Conservation (phyloP, 208 protist genomes). For the Leishmania arabica region DNA sequence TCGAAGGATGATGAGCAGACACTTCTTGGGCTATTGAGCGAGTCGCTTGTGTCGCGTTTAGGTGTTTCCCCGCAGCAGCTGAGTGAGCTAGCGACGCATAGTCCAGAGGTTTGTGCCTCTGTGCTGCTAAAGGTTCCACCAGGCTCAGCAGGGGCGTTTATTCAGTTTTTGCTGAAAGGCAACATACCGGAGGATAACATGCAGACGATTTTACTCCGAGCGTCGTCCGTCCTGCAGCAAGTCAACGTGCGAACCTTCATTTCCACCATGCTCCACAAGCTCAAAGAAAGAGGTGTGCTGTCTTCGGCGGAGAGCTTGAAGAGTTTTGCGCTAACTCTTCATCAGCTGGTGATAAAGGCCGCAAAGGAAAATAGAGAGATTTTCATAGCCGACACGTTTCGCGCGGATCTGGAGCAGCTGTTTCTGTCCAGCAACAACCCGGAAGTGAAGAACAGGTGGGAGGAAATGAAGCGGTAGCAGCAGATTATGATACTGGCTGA, state of each 20-base stretch:
- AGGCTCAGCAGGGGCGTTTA: conserved; percentile 31
- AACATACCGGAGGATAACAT: conserved; percentile 43
- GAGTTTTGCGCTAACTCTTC: conserved; percentile 55
- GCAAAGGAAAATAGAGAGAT: conserved; percentile 77
- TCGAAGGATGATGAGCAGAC: conserved; percentile 43
- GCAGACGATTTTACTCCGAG: conserved; percentile 54
- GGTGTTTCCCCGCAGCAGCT: conserved; percentile 45
- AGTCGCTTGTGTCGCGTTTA: conserved; percentile 40
- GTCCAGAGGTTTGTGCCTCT: conserved; percentile 55
- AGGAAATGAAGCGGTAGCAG: conserved; percentile 72
- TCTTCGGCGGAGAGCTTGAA: conserved; percentile 40
- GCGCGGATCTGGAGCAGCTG: conserved; percentile 49
- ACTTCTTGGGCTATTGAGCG: conserved; percentile 38
- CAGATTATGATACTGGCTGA: neutral
- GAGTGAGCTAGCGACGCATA: conserved; percentile 47
- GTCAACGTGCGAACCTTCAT: conserved; percentile 59
- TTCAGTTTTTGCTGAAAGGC: conserved; percentile 55
- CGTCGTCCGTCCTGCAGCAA: conserved; percentile 52
- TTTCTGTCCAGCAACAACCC: conserved; percentile 44
- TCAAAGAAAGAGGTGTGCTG: conserved; percentile 45
- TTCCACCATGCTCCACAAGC: conserved; percentile 35
- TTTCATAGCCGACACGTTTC: conserved; percentile 48
- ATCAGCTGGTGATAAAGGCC: conserved; percentile 58
- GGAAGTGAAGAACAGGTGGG: conserved; percentile 59
- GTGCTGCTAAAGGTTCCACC: conserved; percentile 51